Percentiles rank a stretch among this genome's conserved stretches.
Evolutionary conservation across 352 stramenopile genomes (phyloP).

Genomic region (Ophiocytium majus): DNA sequence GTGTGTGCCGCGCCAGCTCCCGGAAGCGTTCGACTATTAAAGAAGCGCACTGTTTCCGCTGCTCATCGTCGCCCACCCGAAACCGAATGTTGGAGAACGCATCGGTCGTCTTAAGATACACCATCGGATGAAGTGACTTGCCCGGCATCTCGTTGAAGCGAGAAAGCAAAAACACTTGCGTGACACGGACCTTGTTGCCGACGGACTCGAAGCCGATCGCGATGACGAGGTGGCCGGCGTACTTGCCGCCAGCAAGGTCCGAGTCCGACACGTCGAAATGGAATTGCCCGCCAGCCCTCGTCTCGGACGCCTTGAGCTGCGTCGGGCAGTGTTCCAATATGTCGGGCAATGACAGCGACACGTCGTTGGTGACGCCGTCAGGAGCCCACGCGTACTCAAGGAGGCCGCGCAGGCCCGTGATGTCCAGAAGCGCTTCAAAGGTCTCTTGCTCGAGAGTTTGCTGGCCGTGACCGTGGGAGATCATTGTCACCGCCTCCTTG

Average conservation of each 20-base stretch:
- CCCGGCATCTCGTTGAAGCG: background rate
- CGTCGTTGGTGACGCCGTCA: background rate
- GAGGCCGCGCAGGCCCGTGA: background rate
- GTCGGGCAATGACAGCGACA: background rate
- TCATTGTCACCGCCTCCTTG: background rate
- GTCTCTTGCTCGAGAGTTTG: background rate
- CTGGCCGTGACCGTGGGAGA: background rate
- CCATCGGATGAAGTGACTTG: background rate
- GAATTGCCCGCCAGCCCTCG: background rate
- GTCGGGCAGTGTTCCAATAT: background rate
- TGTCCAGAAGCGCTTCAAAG: background rate
- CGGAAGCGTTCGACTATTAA: background rate
- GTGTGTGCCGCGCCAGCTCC: background rate
- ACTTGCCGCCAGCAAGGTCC: background rate
- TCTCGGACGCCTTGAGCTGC: background rate
- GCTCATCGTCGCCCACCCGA: background rate
- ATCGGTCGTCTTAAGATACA: background rate
- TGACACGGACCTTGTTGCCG: background rate
- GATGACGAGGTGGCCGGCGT: background rate
- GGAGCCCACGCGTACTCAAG: background rate
- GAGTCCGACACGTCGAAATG: background rate
- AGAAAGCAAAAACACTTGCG: background rate
- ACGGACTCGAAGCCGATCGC: background rate
- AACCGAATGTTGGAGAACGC: background rate
- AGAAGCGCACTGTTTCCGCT: background rate